Conservation (phyloP, 345 rosid genomes). For the Rhizophora mangle region DNA sequence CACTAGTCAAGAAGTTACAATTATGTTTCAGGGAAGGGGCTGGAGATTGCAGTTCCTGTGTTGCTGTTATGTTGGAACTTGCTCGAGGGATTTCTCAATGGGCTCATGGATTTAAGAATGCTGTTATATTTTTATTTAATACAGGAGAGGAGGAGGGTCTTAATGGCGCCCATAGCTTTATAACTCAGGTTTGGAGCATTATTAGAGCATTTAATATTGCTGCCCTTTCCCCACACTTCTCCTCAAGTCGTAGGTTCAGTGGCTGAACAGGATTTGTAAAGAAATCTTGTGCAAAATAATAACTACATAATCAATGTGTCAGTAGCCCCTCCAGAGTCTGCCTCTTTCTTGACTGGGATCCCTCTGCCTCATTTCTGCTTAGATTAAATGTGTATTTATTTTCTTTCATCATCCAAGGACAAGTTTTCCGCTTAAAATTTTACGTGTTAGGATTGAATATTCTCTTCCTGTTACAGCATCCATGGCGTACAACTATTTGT, state of each 20-base stretch:
- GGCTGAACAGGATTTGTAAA: background rate
- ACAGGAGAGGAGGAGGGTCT: conserved; percentile 98
- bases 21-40: conserved; percentile 74
- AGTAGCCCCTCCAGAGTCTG: background rate
- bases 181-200: conserved; percentile 69
- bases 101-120: conserved; percentile 92
- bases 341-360: background rate
- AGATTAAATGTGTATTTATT: background rate
- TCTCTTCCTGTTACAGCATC: conserved; percentile 59
- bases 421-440: background rate
- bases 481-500: conserved; percentile 72
- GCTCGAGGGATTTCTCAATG: conserved; percentile 90
- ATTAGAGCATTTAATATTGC: conserved; percentile 1
- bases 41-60: conserved; percentile 96
- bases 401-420: background rate
- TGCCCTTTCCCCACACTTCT: background rate
- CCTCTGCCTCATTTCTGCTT: background rate
- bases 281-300: background rate
- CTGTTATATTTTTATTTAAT: conserved; percentile 79
- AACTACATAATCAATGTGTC: too few species aligned
- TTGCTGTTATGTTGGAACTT: conserved; percentile 94
- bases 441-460: conserved; percentile 11
- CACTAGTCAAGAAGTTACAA: conserved; percentile 12
- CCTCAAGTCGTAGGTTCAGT: background rate
- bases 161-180: conserved; percentile 95